Percentiles rank a stretch among this genome's conserved stretches.
phyloP scores from a whole-genome alignment of 495 filamentous ascomycete genomes.

The Lasiosphaeris hirsuta region DNA sequence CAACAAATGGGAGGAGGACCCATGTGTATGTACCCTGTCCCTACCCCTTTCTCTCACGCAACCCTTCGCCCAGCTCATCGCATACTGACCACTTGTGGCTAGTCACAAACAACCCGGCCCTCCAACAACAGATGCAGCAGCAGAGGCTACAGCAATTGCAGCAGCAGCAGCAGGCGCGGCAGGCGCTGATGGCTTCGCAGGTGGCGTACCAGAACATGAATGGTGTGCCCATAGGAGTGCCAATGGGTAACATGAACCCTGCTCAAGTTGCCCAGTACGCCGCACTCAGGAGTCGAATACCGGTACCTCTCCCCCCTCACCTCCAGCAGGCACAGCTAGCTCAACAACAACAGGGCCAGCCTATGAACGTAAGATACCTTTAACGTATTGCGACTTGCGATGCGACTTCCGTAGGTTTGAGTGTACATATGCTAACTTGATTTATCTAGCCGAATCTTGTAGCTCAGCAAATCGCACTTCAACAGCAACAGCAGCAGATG shows the following conservation, averaged over 20 bases:
- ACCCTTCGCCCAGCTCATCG: neutral
- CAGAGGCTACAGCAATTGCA: slow-evolving; percentile 36
- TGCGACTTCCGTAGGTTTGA: slow-evolving; percentile 17
- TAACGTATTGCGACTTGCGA: slow-evolving; percentile 12
- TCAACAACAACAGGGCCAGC: slow-evolving; percentile 42
- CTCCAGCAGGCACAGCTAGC: slow-evolving; percentile 46
- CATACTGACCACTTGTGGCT: slow-evolving; percentile 1
- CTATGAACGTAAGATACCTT: slow-evolving; percentile 39
- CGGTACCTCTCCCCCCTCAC: slow-evolving; percentile 42
- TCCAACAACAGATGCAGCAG: slow-evolving; percentile 51
- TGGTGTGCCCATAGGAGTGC: slow-evolving; percentile 58
- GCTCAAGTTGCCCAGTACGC: slow-evolving; percentile 25
- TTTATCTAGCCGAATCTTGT: slow-evolving; percentile 11
- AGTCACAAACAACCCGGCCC: slow-evolving; percentile 52
- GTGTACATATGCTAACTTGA: slow-evolving; percentile 20
- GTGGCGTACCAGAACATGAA: slow-evolving; percentile 37
- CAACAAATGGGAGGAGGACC: slow-evolving; percentile 36
- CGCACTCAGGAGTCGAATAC: slow-evolving; percentile 28
- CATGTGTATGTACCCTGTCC: slow-evolving; percentile 22
- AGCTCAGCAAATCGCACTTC: slow-evolving; percentile 28
- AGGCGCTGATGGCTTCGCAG: slow-evolving; percentile 49
- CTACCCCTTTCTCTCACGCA: neutral
- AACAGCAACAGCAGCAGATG: slow-evolving; percentile 43
- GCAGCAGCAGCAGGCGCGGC: slow-evolving; percentile 44
- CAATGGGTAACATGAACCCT: slow-evolving; percentile 45